Evolutionary conservation across 2,329 filamentous ascomycete species (phyloP).

Genomic region (Microdochium paspali): DNA sequence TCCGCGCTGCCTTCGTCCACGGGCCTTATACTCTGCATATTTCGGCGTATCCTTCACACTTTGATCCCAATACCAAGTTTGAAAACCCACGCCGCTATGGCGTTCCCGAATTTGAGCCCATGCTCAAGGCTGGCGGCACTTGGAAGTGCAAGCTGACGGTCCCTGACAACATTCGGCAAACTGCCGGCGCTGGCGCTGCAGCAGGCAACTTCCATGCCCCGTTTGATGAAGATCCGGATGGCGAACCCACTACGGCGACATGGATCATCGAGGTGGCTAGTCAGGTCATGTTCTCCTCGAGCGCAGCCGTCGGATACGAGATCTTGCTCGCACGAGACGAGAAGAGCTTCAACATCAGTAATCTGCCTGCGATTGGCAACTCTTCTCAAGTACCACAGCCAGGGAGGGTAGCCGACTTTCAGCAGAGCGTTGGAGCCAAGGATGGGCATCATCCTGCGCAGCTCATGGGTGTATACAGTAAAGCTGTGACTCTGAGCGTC

Average conservation of each 20-base stretch:
- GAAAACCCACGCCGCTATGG: constrained; percentile 61
- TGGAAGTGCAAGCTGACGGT: constrained; percentile 77
- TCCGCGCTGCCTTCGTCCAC: constrained; percentile 92
- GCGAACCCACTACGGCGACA: constrained; percentile 30
- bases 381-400: constrained; percentile 46
- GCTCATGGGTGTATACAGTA: constrained; percentile 72
- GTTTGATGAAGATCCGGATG: constrained; percentile 20
- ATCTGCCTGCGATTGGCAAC: constrained; percentile 33
- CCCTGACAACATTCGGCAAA: constrained; percentile 66
- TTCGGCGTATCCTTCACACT: constrained; percentile 73
- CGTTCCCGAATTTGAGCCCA: constrained; percentile 86
- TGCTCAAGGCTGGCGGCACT: constrained; percentile 84
- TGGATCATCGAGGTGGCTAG: constrained; percentile 91
- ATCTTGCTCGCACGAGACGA: constrained; percentile 77
- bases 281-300: constrained; percentile 88
- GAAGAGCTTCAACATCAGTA: constrained; percentile 63
- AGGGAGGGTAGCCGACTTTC: constrained; percentile 68
- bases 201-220: constrained; percentile 31
- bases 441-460: constrained; percentile 53
- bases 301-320: constrained; percentile 82
- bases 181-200: constrained; percentile 38
- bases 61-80: constrained; percentile 74
- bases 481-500: constrained; percentile 65
- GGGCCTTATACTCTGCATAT: constrained; percentile 89
- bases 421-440: constrained; percentile 48